Base-by-base conservation (phyloP, 305 asterid species). In the Fraxinus ornus region DNA sequence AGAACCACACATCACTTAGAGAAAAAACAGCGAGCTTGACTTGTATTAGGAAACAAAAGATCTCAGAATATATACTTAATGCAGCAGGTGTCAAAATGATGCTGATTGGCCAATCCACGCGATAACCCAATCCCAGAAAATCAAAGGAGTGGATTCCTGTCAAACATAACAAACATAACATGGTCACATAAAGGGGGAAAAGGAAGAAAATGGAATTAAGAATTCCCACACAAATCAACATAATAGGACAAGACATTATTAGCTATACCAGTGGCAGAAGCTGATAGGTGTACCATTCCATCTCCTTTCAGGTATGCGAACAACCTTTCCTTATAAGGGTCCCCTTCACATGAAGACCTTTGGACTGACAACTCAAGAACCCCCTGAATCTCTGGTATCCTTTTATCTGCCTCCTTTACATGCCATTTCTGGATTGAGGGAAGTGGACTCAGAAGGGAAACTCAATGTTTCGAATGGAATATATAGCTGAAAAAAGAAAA, bases 341-440 rank as follows among this genome's bases (percentile, higher is more conserved):
- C 98, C 72, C 91, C 94, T 90, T 97, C 98, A 88, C 99, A 94
- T 74, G 98, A 97, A 83, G 99, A 97, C 91, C 97, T 94, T 85
- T 89, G 98, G 81, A 93, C 88, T 82, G 99, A 93, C 90, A 92
- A 87, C 89, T 92, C 98, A 83, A 97, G 98, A 87, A 90, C 86
- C 80, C 95, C 97, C 86, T 93, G 99, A 84, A 94, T 94, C 89
- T 93, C 97, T 44, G 97, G 91, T 83, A 93, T 90, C 88, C 97
- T 91, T 87, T 91, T 94, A 86, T 90, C 94, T 71, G 90, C 92
- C 88, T 94, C 98, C 66, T 77, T 86, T 82, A 85, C 92, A 91
- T 86, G 88, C 98, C 98, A 96, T 92, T 92, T 97, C 98, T 97
- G 94, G 64, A 75, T 85, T 76, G 84, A 80, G 80, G 81, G 79